A percentile compares a stretch with the other conserved stretches of the same genome.
phyloP scores from a whole-genome alignment of 768 basidiomycete species.

The Crassisporium funariophilum region DNA sequence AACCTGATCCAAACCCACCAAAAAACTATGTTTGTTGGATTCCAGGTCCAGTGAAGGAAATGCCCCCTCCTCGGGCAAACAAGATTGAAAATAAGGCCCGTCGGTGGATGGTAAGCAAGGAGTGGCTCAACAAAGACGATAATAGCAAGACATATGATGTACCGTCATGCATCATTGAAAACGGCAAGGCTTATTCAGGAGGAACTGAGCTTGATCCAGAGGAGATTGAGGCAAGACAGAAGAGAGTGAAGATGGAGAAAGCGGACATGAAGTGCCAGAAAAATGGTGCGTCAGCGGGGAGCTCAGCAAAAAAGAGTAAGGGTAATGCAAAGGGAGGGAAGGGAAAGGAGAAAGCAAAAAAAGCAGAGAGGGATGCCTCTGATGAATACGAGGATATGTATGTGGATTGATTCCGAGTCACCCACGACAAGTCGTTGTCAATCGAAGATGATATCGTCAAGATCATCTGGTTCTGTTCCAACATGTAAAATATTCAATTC shows the following conservation, averaged over 20 bases:
- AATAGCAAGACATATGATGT: slow-evolving; percentile 14
- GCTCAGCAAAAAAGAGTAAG: neutral
- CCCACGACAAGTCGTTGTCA: no score
- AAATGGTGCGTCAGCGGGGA: neutral
- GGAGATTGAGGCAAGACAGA: slow-evolving; percentile 2
- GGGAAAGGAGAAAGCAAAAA: neutral
- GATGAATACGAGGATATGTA: neutral
- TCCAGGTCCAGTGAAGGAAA: neutral
- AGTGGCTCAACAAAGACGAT: slow-evolving; percentile 14
- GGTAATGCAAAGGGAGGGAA: no score
- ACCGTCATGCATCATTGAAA: neutral
- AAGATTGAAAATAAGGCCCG: slow-evolving; percentile 10
- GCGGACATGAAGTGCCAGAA: neutral
- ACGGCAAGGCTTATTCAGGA: no score
- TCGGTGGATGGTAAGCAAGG: slow-evolving; percentile 24
- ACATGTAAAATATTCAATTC: neutral
- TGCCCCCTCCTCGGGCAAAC: slow-evolving; percentile 10
- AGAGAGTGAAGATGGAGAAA: neutral
- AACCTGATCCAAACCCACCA: slow-evolving; percentile 1
- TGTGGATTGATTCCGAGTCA: no score
- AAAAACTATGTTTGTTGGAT: neutral
- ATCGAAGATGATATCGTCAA: neutral
- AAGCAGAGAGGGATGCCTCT: neutral
- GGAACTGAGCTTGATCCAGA: neutral
- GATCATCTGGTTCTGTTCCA: slow-evolving; percentile 3